A percentile compares a stretch with the other conserved stretches of the same genome.
Conservation (phyloP, 2,329 filamentous ascomycete species). For the Aspergillus ibericus region DNA sequence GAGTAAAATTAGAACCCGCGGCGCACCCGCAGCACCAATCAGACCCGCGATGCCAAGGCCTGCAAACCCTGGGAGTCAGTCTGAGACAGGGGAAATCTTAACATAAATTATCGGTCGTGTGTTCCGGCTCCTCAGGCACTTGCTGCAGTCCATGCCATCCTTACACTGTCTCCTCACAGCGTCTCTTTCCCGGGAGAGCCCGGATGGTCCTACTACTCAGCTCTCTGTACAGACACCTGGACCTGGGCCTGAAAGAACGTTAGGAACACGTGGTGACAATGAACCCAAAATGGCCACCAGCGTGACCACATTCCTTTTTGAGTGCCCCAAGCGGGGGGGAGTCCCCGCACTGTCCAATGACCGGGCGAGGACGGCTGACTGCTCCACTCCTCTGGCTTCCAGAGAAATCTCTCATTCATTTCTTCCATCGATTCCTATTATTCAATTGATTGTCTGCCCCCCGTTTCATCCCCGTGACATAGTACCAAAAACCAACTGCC, state of each 20-base stretch:
- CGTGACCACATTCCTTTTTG: not conserved
- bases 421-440: not conserved
- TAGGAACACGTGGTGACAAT: too few relatives aligned
- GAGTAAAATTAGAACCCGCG: not conserved
- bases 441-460: not conserved
- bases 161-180: not conserved
- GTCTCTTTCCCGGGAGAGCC: not conserved
- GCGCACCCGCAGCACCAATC: not conserved
- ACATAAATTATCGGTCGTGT: not conserved
- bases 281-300: not conserved
- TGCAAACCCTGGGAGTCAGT: not conserved
- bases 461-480: not conserved
- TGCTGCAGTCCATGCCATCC: too few relatives aligned
- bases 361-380: not conserved
- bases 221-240: too few relatives aligned
- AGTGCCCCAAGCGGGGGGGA: not conserved
- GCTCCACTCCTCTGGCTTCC: not conserved
- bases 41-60: not conserved
- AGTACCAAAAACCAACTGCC: too few relatives aligned
- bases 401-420: not conserved
- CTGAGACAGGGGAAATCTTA: constrained; percentile 3
- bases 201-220: too few relatives aligned
- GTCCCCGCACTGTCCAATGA: not conserved
- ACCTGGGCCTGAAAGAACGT: too few relatives aligned
- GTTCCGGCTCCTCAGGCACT: not conserved